Conservation (phyloP, 257 asterid species). For the Buddleja alternifolia region DNA sequence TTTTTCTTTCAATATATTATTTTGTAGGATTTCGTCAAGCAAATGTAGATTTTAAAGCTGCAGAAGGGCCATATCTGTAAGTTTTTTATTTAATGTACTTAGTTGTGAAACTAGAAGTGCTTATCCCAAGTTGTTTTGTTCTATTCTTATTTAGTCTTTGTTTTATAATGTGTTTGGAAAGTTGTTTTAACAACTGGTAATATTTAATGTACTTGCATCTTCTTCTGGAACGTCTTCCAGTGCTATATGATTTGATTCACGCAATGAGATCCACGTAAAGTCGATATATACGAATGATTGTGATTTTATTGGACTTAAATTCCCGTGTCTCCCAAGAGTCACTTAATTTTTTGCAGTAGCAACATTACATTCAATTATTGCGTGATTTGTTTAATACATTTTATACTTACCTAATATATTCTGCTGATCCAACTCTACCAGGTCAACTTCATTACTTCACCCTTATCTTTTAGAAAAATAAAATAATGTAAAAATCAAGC, state of each 20-base stretch:
- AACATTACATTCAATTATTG: constrained; percentile 18
- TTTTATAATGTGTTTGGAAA: constrained; percentile 18
- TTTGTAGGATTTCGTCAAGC: constrained; percentile 30
- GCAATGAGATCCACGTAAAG: no score
- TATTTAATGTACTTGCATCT: constrained; percentile 25
- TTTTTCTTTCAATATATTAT: background rate
- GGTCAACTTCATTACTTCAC: constrained; percentile 24
- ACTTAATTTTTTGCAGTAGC: constrained; percentile 29
- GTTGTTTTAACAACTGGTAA: constrained; percentile 14
- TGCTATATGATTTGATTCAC: background rate
- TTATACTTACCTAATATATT: constrained; percentile 32
- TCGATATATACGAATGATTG: no score
- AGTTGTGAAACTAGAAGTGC: constrained; percentile 22
- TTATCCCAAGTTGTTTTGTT: constrained; percentile 26
- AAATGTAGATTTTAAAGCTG: constrained; percentile 4
- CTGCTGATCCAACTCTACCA: constrained; percentile 30
- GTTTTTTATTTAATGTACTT: constrained; percentile 30
- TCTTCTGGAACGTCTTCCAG: constrained; percentile 5
- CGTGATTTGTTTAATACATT: constrained; percentile 17
- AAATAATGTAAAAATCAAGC: no score
- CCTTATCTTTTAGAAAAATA: background rate
- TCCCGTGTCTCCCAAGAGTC: no score
- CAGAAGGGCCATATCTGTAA: constrained; percentile 11
- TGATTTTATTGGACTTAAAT: no score
- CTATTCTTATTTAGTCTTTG: constrained; percentile 11